Conservation (phyloP, 306 rosid species). For the Dryas drummondii region DNA sequence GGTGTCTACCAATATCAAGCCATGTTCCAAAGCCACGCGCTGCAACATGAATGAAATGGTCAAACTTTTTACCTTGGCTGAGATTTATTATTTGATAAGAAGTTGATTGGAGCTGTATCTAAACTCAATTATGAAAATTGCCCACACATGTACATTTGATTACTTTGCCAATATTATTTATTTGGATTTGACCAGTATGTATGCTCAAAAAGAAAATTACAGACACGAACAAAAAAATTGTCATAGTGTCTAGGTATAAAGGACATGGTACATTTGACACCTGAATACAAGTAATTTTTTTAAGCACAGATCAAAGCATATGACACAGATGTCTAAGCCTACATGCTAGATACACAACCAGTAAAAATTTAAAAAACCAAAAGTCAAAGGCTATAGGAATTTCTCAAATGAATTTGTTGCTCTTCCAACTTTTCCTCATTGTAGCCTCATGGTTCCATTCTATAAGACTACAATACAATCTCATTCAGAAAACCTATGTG, state of each 20-base stretch:
- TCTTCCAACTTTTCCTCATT: neutral
- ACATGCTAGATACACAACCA: neutral
- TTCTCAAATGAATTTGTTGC: neutral
- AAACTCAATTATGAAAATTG: neutral
- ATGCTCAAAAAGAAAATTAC: neutral
- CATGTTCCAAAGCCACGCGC: constrained; percentile 86
- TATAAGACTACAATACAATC: neutral
- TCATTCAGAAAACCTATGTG: neutral
- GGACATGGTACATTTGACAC: neutral
- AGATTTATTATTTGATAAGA: neutral
- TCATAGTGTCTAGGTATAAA: neutral
- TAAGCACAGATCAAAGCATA: neutral
- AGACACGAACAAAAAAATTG: neutral
- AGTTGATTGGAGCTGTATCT: neutral
- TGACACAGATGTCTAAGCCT: neutral
- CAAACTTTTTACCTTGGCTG: neutral
- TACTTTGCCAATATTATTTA: neutral
- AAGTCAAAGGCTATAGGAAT: neutral
- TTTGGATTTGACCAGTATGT: neutral
- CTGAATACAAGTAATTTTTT: neutral
- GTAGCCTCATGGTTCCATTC: constrained; percentile 14
- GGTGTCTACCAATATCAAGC: constrained; percentile 91
- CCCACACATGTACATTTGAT: neutral
- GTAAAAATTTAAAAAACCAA: neutral
- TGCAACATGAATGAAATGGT: constrained; percentile 39